phyloP scores from a whole-genome alignment of 1,139 yeast genomes.

The Debaryomycetaceae sp. region DNA sequence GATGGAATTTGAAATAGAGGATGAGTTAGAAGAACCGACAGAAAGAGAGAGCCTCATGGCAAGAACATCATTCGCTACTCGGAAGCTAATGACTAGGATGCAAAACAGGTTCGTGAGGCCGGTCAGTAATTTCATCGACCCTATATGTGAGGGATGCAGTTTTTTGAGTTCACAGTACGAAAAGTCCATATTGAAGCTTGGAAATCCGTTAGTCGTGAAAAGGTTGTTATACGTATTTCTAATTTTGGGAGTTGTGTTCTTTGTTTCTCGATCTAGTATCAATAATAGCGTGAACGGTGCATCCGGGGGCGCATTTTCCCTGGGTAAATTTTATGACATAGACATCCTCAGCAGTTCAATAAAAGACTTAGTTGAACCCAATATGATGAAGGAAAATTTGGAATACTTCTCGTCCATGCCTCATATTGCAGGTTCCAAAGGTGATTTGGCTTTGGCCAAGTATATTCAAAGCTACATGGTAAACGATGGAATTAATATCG shows the following conservation, averaged over 20 bases:
- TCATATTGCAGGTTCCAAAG: constrained; percentile 84
- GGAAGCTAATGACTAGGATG: constrained; percentile 36
- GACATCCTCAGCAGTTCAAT: constrained; percentile 48
- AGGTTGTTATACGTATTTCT: constrained; percentile 68
- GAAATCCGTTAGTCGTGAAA: constrained; percentile 83
- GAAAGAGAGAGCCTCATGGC: constrained; percentile 22
- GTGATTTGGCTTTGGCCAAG: constrained; percentile 68
- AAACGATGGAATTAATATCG: constrained; percentile 53
- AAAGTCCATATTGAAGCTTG: constrained; percentile 55
- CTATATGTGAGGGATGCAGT: constrained; percentile 59
- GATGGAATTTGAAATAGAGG: constrained; percentile 45
- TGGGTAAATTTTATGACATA: constrained; percentile 65
- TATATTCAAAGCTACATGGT: constrained; percentile 59
- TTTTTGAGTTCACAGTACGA: constrained; percentile 50
- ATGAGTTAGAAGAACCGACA: constrained; percentile 17
- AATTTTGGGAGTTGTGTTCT: constrained; percentile 55
- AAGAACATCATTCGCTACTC: constrained; percentile 30
- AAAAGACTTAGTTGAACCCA: constrained; percentile 48
- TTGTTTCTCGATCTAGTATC: constrained; percentile 54
- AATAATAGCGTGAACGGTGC: constrained; percentile 45
- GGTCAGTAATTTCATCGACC: constrained; percentile 58
- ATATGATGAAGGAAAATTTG: constrained; percentile 63
- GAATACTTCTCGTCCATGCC: constrained; percentile 82
- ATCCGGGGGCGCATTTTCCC: constrained; percentile 43
- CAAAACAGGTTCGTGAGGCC: constrained; percentile 49